Percentiles rank a stretch among this genome's conserved stretches.
Evolutionary conservation across 768 basidiomycete species (phyloP).

Genomic region (Brasilioporus rufonigricans): DNA sequence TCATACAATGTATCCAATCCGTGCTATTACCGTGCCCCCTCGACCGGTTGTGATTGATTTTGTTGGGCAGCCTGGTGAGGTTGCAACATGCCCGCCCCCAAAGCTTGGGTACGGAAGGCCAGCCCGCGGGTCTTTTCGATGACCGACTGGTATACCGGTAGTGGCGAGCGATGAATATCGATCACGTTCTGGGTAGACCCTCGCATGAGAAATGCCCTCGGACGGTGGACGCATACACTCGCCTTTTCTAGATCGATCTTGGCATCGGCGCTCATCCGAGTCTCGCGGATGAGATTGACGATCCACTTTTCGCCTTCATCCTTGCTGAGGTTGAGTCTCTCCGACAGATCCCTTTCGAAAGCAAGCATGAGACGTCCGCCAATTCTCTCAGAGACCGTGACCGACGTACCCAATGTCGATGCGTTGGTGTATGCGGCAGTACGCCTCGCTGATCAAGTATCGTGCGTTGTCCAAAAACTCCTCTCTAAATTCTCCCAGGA

Average conservation of each 20-base stretch:
- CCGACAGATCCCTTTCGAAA: conserved; percentile 74
- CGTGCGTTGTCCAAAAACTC: conserved; percentile 97
- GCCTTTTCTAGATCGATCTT: conserved; percentile 98
- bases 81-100: conserved; percentile 73
- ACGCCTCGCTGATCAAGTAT: conserved; percentile 94
- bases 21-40: conserved; percentile 25
- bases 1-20: background rate
- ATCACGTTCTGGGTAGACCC: conserved; percentile 77
- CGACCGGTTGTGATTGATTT: conserved; percentile 30
- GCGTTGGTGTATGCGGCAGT: conserved; percentile 94
- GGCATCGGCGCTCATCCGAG: conserved; percentile 93
- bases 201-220: conserved; percentile 2
- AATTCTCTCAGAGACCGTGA: background rate
- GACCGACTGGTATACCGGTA: conserved; percentile 89
- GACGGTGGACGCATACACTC: background rate
- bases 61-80: conserved; percentile 31
- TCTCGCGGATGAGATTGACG: conserved; percentile 97
- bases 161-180: conserved; percentile 86
- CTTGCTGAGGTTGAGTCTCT: conserved; percentile 86
- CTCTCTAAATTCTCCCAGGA: conserved; percentile 84
- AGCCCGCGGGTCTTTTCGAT: conserved; percentile 95
- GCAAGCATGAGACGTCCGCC: background rate
- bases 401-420: conserved; percentile 76
- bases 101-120: conserved; percentile 85
- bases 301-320: conserved; percentile 99